These are phyloP conservation scores for Diphasiastrum complanatum DNA, from an alignment of 83 land plant species.

Conservation along the genomic window DNA sequence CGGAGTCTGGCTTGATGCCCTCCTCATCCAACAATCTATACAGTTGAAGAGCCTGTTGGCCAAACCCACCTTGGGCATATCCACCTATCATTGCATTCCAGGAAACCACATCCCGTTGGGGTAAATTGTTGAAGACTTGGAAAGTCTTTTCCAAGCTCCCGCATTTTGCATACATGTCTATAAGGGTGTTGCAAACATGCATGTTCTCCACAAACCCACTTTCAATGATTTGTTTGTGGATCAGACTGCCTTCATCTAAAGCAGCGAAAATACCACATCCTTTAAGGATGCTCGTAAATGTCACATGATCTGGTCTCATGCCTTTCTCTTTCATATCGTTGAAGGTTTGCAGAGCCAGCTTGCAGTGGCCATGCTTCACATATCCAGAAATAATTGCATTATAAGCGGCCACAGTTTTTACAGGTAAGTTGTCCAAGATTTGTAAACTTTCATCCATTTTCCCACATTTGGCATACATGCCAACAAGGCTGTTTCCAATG, in stretches of 20 bases:
- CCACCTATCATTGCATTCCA: no score
- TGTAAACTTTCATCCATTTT: background rate
- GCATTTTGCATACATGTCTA: no score
- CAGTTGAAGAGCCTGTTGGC: no score
- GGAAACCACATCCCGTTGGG: background rate
- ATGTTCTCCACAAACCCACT: no score
- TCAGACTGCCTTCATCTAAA: no score
- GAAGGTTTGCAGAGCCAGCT: background rate
- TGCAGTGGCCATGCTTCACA: background rate
- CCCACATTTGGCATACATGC: no score
- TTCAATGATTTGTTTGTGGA: no score
- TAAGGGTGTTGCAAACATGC: no score
- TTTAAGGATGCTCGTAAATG: no score
- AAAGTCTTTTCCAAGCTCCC: no score
- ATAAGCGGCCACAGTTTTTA: background rate
- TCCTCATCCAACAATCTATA: background rate
- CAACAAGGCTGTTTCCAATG: constrained; percentile 6
- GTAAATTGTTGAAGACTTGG: background rate
- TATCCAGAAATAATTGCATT: no score
- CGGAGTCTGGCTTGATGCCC: background rate
- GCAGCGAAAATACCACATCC: no score
- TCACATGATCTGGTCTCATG: background rate
- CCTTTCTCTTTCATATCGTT: background rate
- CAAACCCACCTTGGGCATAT: background rate
- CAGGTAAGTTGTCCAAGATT: background rate